phyloP scores from a whole-genome alignment of 331 rosid species.

The Acacia concinna region DNA sequence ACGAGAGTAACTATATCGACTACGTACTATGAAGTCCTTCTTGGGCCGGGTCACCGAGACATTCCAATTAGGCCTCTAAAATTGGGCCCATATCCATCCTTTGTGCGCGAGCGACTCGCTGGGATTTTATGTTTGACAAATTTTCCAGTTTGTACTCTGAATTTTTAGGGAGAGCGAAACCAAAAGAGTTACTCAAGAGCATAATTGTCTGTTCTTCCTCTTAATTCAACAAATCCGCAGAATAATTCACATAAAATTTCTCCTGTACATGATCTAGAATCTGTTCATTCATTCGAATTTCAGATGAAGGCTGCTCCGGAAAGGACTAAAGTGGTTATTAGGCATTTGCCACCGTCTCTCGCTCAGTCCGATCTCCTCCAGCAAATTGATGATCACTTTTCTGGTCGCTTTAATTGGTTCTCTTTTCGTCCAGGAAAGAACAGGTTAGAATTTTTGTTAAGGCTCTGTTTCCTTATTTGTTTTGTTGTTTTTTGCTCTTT shows the following conservation, averaged over 20 bases:
- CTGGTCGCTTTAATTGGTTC: constrained; percentile 67
- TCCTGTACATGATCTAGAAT: not conserved
- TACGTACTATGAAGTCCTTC: not conserved
- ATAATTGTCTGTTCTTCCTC: not conserved
- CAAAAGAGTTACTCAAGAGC: not conserved
- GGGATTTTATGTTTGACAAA: not conserved
- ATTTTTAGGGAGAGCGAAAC: constrained; percentile 22
- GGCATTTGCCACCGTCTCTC: constrained; percentile 95
- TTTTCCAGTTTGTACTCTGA: not conserved
- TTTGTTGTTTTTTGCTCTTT: no score
- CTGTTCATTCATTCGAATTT: not conserved
- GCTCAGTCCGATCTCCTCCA: constrained; percentile 76
- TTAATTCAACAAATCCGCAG: not conserved
- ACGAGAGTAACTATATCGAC: no score
- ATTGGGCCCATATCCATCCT: not conserved
- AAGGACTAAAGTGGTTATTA: constrained; percentile 77
- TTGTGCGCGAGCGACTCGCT: not conserved
- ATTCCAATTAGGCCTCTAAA: not conserved
- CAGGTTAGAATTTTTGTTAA: constrained; percentile 43
- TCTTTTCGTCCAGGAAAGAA: constrained; percentile 74
- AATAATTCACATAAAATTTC: not conserved
- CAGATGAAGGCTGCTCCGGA: constrained; percentile 68
- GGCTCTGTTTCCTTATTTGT: not conserved
- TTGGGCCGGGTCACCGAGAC: not conserved
- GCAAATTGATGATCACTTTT: constrained; percentile 63